Percentiles rank a stretch among this genome's conserved stretches.
Conservation (phyloP, 1,284 basidiomycete species). For the Schizophyllum commune region DNA sequence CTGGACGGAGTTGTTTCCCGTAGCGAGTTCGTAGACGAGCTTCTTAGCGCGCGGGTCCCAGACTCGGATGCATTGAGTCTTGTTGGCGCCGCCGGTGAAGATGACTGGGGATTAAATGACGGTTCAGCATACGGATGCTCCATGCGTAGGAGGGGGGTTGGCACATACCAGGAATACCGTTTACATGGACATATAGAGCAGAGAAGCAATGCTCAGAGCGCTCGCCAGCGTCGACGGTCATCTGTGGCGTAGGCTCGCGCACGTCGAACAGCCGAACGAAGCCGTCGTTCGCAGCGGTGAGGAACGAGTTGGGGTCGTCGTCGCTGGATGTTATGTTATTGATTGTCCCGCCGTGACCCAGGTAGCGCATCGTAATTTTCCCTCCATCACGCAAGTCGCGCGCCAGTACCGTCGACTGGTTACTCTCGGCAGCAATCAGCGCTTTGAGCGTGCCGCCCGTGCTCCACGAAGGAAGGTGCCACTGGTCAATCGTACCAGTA, state of each 20-base stretch:
- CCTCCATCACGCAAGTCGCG: conserved; percentile 4
- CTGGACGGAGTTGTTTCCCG: conserved; percentile 31
- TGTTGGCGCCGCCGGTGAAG: conserved; percentile 20
- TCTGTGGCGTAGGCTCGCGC: conserved; percentile 15
- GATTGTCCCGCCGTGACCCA: conserved; percentile 22
- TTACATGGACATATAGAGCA: conserved; percentile 7
- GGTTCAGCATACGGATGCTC: too few species aligned
- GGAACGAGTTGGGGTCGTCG: conserved; percentile 27
- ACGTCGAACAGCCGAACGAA: conserved; percentile 30
- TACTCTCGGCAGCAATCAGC: conserved; percentile 11
- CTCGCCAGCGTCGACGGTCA: conserved; percentile 13
- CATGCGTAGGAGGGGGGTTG: neutral
- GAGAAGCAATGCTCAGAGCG: conserved; percentile 7
- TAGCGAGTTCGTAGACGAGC: conserved; percentile 31
- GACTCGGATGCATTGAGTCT: conserved; percentile 23
- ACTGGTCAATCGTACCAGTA: conserved; percentile 12
- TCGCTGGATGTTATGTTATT: conserved; percentile 28
- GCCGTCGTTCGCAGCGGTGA: conserved; percentile 29
- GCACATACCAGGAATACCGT: conserved; percentile 7
- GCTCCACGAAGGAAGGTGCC: neutral
- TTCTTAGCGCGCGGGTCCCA: conserved; percentile 32
- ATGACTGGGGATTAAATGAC: conserved; percentile 16
- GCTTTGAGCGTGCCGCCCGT: neutral
- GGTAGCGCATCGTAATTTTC: conserved; percentile 25
- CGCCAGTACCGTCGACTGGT: conserved; percentile 21